Base-by-base conservation (phyloP, 108 stramenopile species). In the Stephanodiscus minutulus region DNA sequence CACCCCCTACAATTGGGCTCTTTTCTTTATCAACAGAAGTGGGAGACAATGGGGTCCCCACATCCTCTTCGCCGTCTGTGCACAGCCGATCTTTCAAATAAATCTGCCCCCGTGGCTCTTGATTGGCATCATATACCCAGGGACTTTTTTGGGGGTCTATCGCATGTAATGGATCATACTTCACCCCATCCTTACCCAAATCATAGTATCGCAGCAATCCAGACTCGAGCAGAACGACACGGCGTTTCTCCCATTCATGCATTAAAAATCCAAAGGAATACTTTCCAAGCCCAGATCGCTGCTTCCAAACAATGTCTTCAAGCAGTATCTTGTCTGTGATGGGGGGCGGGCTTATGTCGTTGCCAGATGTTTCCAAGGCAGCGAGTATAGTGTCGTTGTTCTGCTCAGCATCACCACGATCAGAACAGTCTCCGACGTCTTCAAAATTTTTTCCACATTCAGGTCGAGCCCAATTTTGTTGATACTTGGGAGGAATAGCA, bases 301-400 rank as follows among this genome's bases (percentile, higher is more conserved):
- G 79, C 46, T 81, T 81, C 79, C 79, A 81, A 5, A 70, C 72
- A 46, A 81, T 73, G n/a, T 81, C 79, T 73, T 81, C 71, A 7
- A 81, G 63, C 37, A 81, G 68, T 24, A 81, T 66, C 58, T 69
- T 52, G 22, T 81, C 79, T 17, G 43, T 35, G 33, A n/a, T 35
- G 20, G 21, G n/a, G 68, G 22, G 15, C 0, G 22, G 59, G 13
- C 37, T 50, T 59, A 36, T 0, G 11, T 56, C 11, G 28, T 46
- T 50, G 18, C 17, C 27, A 18, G 70, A 49, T 17, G 17, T 27
- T 60, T 67, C 75, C 21, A 79, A 44, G 18, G 77, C 77, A 1
- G 70, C 59, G 20, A 69, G 48, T 27, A 79, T 72, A 47, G 71
- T 79, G 58, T 79, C 77, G 7, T 61, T 48, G 8, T 49, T 70